Percentiles rank a stretch among this genome's conserved stretches.
phyloP scores from a whole-genome alignment of 805 yeast genomes.

The Metschnikowia koreensis region DNA sequence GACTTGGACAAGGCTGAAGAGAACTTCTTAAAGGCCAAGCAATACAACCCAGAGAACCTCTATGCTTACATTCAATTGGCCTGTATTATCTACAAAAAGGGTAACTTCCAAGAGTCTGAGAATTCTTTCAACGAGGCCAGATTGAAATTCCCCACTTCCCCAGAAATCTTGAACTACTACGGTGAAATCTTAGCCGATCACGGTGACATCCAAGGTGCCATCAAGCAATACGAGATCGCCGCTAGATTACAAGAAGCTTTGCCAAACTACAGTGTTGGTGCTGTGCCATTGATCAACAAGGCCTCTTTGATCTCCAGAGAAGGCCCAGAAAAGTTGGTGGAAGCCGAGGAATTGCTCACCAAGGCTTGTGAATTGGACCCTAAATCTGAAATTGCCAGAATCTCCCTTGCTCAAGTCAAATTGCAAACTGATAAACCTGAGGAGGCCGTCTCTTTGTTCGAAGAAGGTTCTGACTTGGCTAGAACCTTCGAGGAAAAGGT shows the following conservation, averaged over 20 bases:
- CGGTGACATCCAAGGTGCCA: conserved; percentile 69
- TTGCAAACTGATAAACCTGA: conserved; percentile 79
- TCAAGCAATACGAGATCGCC: conserved; percentile 82
- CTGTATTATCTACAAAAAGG: conserved; percentile 83
- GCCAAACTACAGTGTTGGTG: conserved; percentile 74
- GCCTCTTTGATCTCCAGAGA: conserved; percentile 69
- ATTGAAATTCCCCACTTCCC: conserved; percentile 74
- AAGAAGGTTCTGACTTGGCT: conserved; percentile 76
- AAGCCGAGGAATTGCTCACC: conserved; percentile 63
- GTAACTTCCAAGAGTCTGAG: conserved; percentile 57
- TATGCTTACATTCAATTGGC: conserved; percentile 91
- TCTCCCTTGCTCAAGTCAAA: conserved; percentile 88
- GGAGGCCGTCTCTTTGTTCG: conserved; percentile 79
- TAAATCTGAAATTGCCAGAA: conserved; percentile 81
- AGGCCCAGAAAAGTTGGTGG: conserved; percentile 45
- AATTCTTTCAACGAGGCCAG: conserved; percentile 67
- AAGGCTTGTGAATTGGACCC: conserved; percentile 84
- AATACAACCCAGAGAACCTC: conserved; percentile 70
- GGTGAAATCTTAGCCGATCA: conserved; percentile 91
- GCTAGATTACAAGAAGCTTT: conserved; percentile 74
- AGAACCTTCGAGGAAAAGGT: conserved; percentile 83
- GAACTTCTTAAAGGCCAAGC: conserved; percentile 74
- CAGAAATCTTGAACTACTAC: conserved; percentile 92
- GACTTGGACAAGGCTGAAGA: conserved; percentile 69
- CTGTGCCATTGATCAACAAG: conserved; percentile 85